phyloP scores from a whole-genome alignment of 225 moss, liverwort and hornwort genomes.

The Sphagnum tenellum region DNA sequence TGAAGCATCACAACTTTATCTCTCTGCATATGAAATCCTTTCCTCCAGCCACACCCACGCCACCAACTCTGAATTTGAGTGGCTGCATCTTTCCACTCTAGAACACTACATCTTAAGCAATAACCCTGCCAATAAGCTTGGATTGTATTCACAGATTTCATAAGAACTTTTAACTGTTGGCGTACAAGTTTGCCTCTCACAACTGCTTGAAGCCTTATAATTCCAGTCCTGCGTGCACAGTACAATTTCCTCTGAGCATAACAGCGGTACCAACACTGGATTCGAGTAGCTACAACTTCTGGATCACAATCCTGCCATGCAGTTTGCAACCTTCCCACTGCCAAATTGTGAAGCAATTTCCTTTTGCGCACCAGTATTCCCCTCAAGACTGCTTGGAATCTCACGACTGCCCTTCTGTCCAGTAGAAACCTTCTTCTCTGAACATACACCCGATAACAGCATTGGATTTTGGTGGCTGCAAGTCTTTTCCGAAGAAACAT shows the following conservation, averaged over 20 bases:
- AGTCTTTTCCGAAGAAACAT: conserved; percentile 5
- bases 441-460: conserved; percentile 1
- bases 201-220: no score
- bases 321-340: no score
- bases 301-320: no score
- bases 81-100: conserved; percentile 13
- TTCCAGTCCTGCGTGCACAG: no score
- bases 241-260: conserved; percentile 13
- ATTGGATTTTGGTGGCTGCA: conserved; percentile 21
- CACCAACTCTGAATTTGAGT: conserved; percentile 27
- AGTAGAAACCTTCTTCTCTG: neutral
- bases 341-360: no score
- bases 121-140: conserved; percentile 35
- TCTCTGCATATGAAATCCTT: no score
- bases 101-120: conserved; percentile 15
- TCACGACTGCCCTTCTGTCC: neutral
- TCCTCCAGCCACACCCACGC: conserved; percentile 23
- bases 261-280: neutral
- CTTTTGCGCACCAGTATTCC: conserved; percentile 4
- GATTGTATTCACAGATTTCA: conserved; percentile 10
- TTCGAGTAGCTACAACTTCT: no score
- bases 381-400: conserved; percentile 11
- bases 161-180: neutral
- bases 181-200: no score
- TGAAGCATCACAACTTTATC: no score